Evolutionary conservation across 768 basidiomycete species (phyloP).

Genomic region (Clavulina sp.): DNA sequence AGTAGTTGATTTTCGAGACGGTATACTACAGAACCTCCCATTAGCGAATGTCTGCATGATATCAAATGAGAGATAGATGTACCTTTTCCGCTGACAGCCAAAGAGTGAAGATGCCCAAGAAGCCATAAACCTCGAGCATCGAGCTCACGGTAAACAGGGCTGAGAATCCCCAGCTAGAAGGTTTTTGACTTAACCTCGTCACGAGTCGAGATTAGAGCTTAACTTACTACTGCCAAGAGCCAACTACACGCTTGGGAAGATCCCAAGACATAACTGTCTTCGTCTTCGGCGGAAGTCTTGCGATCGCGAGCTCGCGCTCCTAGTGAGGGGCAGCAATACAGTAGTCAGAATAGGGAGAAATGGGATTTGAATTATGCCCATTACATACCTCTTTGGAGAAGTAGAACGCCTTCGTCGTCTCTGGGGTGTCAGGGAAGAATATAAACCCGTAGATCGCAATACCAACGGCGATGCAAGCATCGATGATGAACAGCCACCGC

Average conservation of each 20-base stretch:
- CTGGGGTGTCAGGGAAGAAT: conserved; percentile 57
- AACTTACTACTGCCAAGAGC: too few species aligned
- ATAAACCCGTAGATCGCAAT: conserved; percentile 55
- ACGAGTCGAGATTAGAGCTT: too few species aligned
- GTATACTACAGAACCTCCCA: too few species aligned
- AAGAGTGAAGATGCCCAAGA: not conserved
- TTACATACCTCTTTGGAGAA: conserved; percentile 32
- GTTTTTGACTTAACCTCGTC: not conserved
- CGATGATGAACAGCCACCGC: conserved; percentile 40
- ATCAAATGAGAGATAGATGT: too few species aligned
- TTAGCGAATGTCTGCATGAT: too few species aligned
- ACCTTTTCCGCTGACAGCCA: not conserved
- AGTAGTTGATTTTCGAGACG: too few species aligned
- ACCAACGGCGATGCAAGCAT: conserved; percentile 57
- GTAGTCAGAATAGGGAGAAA: conserved; percentile 13
- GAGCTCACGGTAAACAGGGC: not conserved
- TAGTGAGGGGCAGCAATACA: too few species aligned
- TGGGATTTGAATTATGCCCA: conserved; percentile 14
- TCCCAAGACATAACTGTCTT: too few species aligned
- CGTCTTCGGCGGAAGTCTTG: too few species aligned
- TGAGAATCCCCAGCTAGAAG: not conserved
- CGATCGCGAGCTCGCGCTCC: too few species aligned
- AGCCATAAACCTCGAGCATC: not conserved
- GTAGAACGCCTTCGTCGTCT: conserved; percentile 46
- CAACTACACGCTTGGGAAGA: too few species aligned